These are phyloP conservation scores for Helotiales sp. DNA, from an alignment of 2,329 filamentous ascomycete genomes.

Conservation along the genomic window DNA sequence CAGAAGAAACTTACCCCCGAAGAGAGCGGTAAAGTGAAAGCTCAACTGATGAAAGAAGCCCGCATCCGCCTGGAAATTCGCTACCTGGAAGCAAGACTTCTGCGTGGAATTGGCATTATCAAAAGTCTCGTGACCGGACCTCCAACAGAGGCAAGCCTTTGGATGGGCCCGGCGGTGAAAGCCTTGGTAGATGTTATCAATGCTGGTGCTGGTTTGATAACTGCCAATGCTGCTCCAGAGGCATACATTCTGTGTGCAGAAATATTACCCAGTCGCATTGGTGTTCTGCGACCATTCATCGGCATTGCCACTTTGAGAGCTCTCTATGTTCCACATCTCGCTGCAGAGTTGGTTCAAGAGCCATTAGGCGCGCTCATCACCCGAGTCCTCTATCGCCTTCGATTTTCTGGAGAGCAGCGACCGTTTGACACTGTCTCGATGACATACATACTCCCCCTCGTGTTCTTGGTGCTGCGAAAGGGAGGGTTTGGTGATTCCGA, in stretches of 20 bases:
- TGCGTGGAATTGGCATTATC: slow-evolving; percentile 86
- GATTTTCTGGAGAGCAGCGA: slow-evolving; percentile 90
- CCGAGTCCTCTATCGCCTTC: slow-evolving; percentile 85
- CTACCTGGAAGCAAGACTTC: slow-evolving; percentile 70
- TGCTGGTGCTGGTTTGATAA: slow-evolving; percentile 79
- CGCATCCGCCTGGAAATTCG: slow-evolving; percentile 76
- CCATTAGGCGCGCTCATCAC: slow-evolving; percentile 85
- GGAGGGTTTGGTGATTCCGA: slow-evolving; percentile 80
- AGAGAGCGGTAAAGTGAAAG: slow-evolving; percentile 87
- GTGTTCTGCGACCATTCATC: slow-evolving; percentile 78
- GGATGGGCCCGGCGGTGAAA: slow-evolving; percentile 83
- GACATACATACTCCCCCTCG: slow-evolving; percentile 82
- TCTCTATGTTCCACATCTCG: slow-evolving; percentile 73
- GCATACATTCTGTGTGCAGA: slow-evolving; percentile 82
- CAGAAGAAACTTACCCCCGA: slow-evolving; percentile 90
- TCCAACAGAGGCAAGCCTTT: slow-evolving; percentile 84
- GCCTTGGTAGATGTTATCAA: slow-evolving; percentile 76
- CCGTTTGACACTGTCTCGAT: slow-evolving; percentile 88
- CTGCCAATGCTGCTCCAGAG: slow-evolving; percentile 77
- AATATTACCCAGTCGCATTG: slow-evolving; percentile 74
- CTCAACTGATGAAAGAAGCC: slow-evolving; percentile 86
- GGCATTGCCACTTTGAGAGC: slow-evolving; percentile 86
- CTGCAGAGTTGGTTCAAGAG: slow-evolving; percentile 75
- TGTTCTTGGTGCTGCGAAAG: slow-evolving; percentile 77
- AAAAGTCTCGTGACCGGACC: slow-evolving; percentile 81